Evolutionary conservation across 2,329 filamentous ascomycete species (phyloP).

Genomic region (Biscogniauxia mediterranea): DNA sequence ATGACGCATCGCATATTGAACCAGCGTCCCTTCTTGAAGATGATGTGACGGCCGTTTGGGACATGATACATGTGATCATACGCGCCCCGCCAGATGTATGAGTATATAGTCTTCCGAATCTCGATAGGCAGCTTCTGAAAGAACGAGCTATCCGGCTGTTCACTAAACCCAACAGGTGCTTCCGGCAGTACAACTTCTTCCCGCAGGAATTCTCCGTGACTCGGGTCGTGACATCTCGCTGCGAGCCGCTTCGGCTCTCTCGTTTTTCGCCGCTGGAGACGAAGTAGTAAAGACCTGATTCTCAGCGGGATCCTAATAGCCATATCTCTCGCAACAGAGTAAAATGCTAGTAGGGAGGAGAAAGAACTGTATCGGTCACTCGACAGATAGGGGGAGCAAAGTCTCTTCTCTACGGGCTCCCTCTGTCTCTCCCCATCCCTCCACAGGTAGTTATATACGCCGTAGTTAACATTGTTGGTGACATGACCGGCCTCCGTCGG

Average conservation of each 20-base stretch:
- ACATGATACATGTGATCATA: slow-evolving; percentile 29
- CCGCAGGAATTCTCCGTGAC: slow-evolving; percentile 1
- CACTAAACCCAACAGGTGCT: slow-evolving; percentile 9
- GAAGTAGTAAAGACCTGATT: slow-evolving; percentile 27
- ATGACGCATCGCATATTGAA: slow-evolving; percentile 30
- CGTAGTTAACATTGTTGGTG: background rate
- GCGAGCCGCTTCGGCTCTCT: slow-evolving; percentile 15
- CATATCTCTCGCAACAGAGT: slow-evolving; percentile 17
- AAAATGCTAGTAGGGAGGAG: background rate
- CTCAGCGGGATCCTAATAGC: slow-evolving; percentile 20
- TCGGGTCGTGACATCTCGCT: slow-evolving; percentile 6
- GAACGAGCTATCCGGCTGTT: slow-evolving; percentile 28
- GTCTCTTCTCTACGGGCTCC: too few relatives aligned
- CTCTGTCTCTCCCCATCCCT: background rate
- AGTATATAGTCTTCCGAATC: slow-evolving; percentile 34
- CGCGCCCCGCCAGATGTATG: slow-evolving; percentile 23
- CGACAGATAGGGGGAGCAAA: background rate
- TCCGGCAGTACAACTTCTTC: background rate
- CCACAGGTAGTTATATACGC: background rate
- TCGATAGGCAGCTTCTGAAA: slow-evolving; percentile 35
- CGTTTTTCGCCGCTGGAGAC: slow-evolving; percentile 19
- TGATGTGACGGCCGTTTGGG: slow-evolving; percentile 26
- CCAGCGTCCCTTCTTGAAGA: slow-evolving; percentile 31
- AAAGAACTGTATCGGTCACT: background rate
- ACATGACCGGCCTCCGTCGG: background rate